Percentiles rank a stretch among this genome's conserved stretches.
phyloP scores from a whole-genome alignment of 352 stramenopile genomes.

The Salisapilia sapeloensis region DNA sequence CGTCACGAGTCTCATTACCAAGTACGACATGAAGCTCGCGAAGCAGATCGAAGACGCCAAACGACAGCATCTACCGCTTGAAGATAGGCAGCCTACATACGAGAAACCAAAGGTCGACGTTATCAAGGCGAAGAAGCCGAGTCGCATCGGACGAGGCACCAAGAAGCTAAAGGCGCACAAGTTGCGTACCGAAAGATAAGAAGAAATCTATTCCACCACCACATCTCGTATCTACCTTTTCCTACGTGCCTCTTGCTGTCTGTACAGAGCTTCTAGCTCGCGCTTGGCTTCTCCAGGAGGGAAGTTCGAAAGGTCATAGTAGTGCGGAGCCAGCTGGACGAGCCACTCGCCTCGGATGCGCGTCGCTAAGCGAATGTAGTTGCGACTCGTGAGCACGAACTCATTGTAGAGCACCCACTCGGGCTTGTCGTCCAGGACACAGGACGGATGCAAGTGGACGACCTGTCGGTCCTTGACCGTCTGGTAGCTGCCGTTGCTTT shows the following conservation, averaged over 20 bases:
- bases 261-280: conserved; percentile 85
- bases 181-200: conserved; percentile 20
- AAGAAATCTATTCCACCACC: no score
- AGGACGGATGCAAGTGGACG: conserved; percentile 95
- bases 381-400: conserved; percentile 97
- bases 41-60: conserved; percentile 54
- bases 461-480: conserved; percentile 99
- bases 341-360: conserved; percentile 87
- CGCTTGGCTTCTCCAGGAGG: conserved; percentile 90
- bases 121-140: conserved; percentile 4
- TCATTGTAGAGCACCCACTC: conserved; percentile 98
- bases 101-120: no score
- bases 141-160: conserved; percentile 11
- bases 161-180: conserved; percentile 45
- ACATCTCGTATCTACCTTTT: conserved; percentile 3
- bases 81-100: no score
- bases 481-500: conserved; percentile 82
- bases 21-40: conserved; percentile 42
- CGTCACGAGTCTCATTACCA: conserved; percentile 64
- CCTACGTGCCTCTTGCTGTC: conserved; percentile 11
- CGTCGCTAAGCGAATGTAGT: conserved; percentile 97
- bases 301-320: conserved; percentile 97
- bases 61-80: conserved; percentile 26
- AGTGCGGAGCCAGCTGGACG: conserved; percentile 90
- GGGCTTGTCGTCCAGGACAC: conserved; percentile 90